Percentiles rank a stretch among this genome's conserved stretches.
phyloP scores from a whole-genome alignment of 306 rosid genomes.

The Cicer cuneatum region DNA sequence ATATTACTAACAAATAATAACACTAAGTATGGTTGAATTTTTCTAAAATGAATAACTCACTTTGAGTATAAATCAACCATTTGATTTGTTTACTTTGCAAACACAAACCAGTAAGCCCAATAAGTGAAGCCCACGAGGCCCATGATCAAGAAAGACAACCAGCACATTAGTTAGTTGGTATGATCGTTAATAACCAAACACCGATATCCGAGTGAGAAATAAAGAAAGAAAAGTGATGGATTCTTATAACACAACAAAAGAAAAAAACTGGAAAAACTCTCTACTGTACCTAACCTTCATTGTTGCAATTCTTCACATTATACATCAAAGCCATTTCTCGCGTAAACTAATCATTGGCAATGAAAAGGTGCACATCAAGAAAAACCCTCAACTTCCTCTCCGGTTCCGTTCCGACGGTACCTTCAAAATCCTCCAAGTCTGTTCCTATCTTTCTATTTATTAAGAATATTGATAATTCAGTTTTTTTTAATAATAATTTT shows the following conservation, averaged over 20 bases:
- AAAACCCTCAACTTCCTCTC: slow-evolving; percentile 69
- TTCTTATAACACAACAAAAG: neutral
- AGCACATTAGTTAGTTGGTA: too few relatives aligned
- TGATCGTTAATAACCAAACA: neutral
- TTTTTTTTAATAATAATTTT: neutral
- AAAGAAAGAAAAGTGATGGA: slow-evolving; percentile 17
- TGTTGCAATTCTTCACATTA: slow-evolving; percentile 40
- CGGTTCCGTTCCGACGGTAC: slow-evolving; percentile 80
- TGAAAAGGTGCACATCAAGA: slow-evolving; percentile 58
- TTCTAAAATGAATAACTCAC: too few relatives aligned
- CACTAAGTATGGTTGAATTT: too few relatives aligned
- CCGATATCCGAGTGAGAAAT: neutral
- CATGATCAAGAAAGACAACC: too few relatives aligned
- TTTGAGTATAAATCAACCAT: too few relatives aligned
- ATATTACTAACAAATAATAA: too few relatives aligned
- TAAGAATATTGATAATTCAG: neutral
- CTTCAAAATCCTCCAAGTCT: slow-evolving; percentile 88
- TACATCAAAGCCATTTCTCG: slow-evolving; percentile 48
- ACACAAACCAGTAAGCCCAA: neutral
- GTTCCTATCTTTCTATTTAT: neutral
- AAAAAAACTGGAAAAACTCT: slow-evolving; percentile 51
- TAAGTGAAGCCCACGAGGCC: neutral
- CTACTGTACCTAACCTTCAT: slow-evolving; percentile 54
- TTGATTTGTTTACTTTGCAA: too few relatives aligned
- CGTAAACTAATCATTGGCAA: slow-evolving; percentile 48